Base-by-base conservation (phyloP, 2,329 filamentous ascomycete genomes). In the Cytospora paraplurivora region DNA sequence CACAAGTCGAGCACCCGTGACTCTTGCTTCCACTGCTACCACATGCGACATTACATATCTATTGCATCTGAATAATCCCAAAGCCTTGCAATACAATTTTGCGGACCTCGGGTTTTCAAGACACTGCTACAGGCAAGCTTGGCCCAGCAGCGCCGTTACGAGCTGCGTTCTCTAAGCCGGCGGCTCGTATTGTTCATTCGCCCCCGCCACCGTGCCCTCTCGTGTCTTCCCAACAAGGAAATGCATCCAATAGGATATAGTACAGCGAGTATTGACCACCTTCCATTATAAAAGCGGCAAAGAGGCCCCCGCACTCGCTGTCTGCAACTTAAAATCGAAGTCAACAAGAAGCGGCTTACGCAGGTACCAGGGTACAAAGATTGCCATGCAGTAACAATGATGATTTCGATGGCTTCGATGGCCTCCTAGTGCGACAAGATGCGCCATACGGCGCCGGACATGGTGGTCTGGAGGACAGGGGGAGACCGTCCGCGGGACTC, bases 101-200 rank as follows among this genome's bases (percentile, higher is more conserved):
- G 13, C 19, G 41, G 19, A 44, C 7, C 7, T 44, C 17, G 7
- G 41, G 17, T 44, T 15, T n/a, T 7, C 41, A 55, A n/a, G 47
- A 15, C 35, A 13, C 38, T 55, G 38, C 37, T 8, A 60, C 44
- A 51, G 15, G n/a, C 58, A 49, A 61, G 58, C 32, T 61, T 49
- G 54, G 51, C 58, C 58, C 58, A 61, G 58, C 51, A 44, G 32
- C 51, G 59, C 59, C 59, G 51, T 55, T 53, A 44, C 35, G 54
- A 47, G 27, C n/a, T 55, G 41, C 41, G 19, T 19, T 19, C 41
- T 19, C 17, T 7, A 19, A 44, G 13, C 5, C 8, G 41, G 17
- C 17, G 17, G 17, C 1, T 19, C 7, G 13, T n/a, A n/a, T 19
- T n/a, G 7, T 44, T 19, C 4, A 47, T 19, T 47, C n/a, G 7